These are phyloP conservation scores for Spencermartinsiella europaea DNA, from an alignment of 805 yeast genomes.

Conservation along the genomic window DNA sequence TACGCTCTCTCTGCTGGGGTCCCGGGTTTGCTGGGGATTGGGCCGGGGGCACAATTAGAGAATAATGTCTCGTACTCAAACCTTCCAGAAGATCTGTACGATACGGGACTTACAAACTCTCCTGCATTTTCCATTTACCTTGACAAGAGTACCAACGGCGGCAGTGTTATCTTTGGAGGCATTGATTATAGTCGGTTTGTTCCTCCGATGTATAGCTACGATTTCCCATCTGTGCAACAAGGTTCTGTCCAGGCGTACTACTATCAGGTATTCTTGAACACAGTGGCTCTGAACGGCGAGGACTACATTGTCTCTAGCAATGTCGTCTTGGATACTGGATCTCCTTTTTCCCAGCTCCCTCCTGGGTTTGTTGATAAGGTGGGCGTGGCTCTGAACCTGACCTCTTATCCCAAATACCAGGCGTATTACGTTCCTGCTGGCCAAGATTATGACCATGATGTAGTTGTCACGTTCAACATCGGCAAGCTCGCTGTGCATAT, in stretches of 20 bases:
- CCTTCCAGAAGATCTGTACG: conserved; percentile 56
- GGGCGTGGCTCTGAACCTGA: conserved; percentile 24
- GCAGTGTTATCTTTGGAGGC: conserved; percentile 31
- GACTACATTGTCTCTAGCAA: conserved; percentile 17
- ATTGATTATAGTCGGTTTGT: conserved; percentile 23
- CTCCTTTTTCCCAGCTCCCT: conserved; percentile 30
- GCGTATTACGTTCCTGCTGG: conserved; percentile 22
- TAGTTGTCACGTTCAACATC: conserved; percentile 23
- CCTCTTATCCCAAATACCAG: conserved; percentile 22
- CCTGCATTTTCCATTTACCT: conserved; percentile 61
- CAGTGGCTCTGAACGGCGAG: conserved; percentile 17
- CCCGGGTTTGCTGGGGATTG: conserved; percentile 47
- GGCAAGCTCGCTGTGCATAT: conserved; percentile 26
- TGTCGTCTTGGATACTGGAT: conserved; percentile 31
- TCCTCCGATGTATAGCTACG: conserved; percentile 27
- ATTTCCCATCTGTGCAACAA: conserved; percentile 9
- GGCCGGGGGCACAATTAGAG: conserved; percentile 45
- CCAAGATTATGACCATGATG: conserved; percentile 6
- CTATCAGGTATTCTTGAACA: conserved; percentile 21
- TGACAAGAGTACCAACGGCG: conserved; percentile 33
- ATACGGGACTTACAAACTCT: conserved; percentile 52
- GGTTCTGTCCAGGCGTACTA: conserved; percentile 14
- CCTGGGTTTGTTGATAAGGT: conserved; percentile 27
- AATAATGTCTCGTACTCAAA: conserved; percentile 45
- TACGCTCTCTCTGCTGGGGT: conserved; percentile 46